These are phyloP conservation scores for Metroxylon sagu DNA, from an alignment of 176 grass and related monocot species.

Conservation along the genomic window DNA sequence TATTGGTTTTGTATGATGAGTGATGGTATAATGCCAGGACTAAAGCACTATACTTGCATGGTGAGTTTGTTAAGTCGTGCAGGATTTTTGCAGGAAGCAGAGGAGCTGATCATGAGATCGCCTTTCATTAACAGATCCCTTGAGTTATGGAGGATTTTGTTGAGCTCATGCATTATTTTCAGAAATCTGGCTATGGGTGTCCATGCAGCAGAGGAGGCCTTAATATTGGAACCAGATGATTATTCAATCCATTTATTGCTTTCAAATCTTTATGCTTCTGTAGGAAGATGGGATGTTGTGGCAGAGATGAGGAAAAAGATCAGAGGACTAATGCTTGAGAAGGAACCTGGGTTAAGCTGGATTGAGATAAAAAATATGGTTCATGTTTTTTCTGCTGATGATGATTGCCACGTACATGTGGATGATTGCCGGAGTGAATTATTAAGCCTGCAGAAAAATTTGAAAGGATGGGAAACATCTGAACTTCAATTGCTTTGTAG, in stretches of 20 bases:
- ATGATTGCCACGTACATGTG: slow-evolving; percentile 35
- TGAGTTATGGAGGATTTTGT: slow-evolving; percentile 77
- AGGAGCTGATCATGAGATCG: slow-evolving; percentile 52
- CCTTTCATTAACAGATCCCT: slow-evolving; percentile 46
- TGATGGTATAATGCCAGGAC: slow-evolving; percentile 51
- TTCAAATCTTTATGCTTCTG: slow-evolving; percentile 76
- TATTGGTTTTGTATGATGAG: slow-evolving; percentile 83
- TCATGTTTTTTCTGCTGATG: slow-evolving; percentile 47
- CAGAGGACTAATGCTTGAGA: slow-evolving; percentile 55
- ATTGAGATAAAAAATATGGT: slow-evolving; percentile 43
- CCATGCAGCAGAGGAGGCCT: slow-evolving; percentile 34
- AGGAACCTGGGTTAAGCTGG: slow-evolving; percentile 77
- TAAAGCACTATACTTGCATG: slow-evolving; percentile 91
- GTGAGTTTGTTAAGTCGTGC: slow-evolving; percentile 63
- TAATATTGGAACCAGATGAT: slow-evolving; percentile 51
- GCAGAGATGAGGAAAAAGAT: slow-evolving; percentile 62
- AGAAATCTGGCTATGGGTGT: slow-evolving; percentile 51
- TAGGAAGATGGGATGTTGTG: slow-evolving; percentile 55
- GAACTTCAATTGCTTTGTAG: slow-evolving; percentile 6
- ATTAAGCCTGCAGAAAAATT: slow-evolving; percentile 45
- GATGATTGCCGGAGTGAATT: slow-evolving; percentile 34
- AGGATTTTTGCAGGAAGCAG: slow-evolving; percentile 60
- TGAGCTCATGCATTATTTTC: slow-evolving; percentile 62
- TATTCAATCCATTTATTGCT: slow-evolving; percentile 63
- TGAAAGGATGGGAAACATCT: slow-evolving; percentile 28